Evolutionary conservation across 176 grass and related monocot species (phyloP), one percentile per base, ranked within the genome.

Genomic region (Neostapfia colusana): DNA sequence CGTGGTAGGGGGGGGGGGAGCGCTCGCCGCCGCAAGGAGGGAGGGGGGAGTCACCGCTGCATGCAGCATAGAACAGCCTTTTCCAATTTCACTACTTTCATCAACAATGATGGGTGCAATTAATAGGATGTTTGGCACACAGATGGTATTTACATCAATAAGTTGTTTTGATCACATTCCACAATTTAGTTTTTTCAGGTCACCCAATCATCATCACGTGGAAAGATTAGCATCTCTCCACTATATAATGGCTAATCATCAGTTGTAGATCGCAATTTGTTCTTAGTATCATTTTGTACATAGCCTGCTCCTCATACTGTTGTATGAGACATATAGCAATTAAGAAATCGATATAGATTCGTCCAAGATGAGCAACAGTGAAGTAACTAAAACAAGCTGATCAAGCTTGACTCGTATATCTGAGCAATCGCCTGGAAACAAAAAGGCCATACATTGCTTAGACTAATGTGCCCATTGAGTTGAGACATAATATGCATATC

Each of bases 181-280:
- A 74, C 26, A 27, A 56, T 72, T 17, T 71, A 86, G n/a, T 35
- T 72, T 57, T 83, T 36, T 63, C 15, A 69, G 50, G 6, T 8
- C 46, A 1, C 7, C 1, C 28, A 58, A 58, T 23, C 7, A 81
- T 46, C 10, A 63, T 34, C 8, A 48, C 78, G 58, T 34, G 12
- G 16, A 68, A 80, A 61, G 13, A 57, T 39, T 48, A 61, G 18
- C 12, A 36, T 8, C 17, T 10, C 14, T 27, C n/a, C 11, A 42
- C 27, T 77, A 11, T 39, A 38, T 15, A 20, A 9, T 26, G 6
- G 49, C 10, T 28, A 70, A 53, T 53, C 17, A 5, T 72, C 23
- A 37, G 24, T 74, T 66, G 17, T 49, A 67, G 27, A 50, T 64
- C 64, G 14, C 25, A 80, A 59, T 56, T 38, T 57, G 34, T 40